These are phyloP conservation scores for Larix kaempferi DNA, from an alignment of 75 land plant genomes.

Conservation along the genomic window DNA sequence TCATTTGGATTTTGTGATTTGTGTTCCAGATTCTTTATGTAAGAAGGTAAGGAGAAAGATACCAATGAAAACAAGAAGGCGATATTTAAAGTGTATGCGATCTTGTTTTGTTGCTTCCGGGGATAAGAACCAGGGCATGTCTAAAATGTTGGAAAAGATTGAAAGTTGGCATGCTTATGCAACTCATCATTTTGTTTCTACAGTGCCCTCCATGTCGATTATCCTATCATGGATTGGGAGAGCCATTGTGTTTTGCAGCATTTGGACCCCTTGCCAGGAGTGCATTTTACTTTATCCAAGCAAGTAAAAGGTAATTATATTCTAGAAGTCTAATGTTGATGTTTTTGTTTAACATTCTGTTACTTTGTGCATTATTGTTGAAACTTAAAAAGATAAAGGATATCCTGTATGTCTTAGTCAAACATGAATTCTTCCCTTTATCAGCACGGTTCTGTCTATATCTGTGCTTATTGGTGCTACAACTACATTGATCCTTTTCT, in stretches of 20 bases:
- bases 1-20: too few relatives aligned
- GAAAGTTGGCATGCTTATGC: background rate
- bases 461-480: constrained; percentile 86
- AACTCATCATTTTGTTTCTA: constrained; percentile 10
- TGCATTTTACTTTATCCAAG: constrained; percentile 79
- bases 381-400: too few relatives aligned
- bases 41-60: too few relatives aligned
- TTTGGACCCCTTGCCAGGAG: constrained; percentile 96
- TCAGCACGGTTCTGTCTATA: constrained; percentile 43
- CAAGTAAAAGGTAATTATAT: constrained; percentile 31
- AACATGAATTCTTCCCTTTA: constrained; percentile 29
- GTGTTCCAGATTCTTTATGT: too few relatives aligned
- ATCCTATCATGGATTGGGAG: constrained; percentile 92
- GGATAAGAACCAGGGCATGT: too few relatives aligned
- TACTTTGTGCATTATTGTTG: background rate
- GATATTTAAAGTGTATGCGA: too few relatives aligned
- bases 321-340: background rate
- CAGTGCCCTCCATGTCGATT: constrained; percentile 98
- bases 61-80: too few relatives aligned
- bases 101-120: too few relatives aligned
- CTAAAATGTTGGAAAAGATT: constrained; percentile 5
- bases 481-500: constrained; percentile 86
- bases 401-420: constrained; percentile 26
- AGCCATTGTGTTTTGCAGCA: constrained; percentile 92
- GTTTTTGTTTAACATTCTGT: background rate